phyloP scores from a whole-genome alignment of 148 eudicot genomes.

The Cornus suecica region DNA sequence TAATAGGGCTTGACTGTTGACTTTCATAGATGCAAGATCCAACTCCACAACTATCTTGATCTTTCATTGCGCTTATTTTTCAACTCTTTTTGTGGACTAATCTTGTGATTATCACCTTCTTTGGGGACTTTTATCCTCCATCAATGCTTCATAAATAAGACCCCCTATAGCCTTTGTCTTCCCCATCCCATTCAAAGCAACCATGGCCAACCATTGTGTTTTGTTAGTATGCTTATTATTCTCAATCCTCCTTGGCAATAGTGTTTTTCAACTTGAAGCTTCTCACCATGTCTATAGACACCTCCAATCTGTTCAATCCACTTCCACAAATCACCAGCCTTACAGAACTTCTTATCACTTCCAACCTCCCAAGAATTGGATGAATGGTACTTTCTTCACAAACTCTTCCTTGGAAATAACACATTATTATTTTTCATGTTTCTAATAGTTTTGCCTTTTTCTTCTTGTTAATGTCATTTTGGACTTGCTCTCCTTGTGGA shows the following conservation, averaged over 20 bases:
- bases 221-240: not conserved
- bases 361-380: constrained; percentile 59
- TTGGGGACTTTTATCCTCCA: no score
- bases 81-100: no score
- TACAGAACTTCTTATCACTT: constrained; percentile 50
- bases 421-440: not conserved
- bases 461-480: not conserved
- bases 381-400: constrained; percentile 37
- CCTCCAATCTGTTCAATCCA: constrained; percentile 6
- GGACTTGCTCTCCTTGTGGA: not conserved
- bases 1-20: no score
- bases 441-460: not conserved
- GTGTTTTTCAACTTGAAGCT: constrained; percentile 17
- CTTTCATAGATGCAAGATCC: no score
- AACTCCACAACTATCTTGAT: no score
- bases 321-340: constrained; percentile 22
- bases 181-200: no score
- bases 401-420: no score
- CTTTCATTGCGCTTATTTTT: no score
- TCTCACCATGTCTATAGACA: constrained; percentile 18
- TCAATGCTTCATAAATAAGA: no score
- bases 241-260: not conserved
- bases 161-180: no score
- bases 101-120: no score
- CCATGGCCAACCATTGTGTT: constrained; percentile 10